A percentile compares a stretch with the other conserved stretches of the same genome.
Conservation (phyloP, 768 basidiomycete species). For the Rhodotorula toruloides region DNA sequence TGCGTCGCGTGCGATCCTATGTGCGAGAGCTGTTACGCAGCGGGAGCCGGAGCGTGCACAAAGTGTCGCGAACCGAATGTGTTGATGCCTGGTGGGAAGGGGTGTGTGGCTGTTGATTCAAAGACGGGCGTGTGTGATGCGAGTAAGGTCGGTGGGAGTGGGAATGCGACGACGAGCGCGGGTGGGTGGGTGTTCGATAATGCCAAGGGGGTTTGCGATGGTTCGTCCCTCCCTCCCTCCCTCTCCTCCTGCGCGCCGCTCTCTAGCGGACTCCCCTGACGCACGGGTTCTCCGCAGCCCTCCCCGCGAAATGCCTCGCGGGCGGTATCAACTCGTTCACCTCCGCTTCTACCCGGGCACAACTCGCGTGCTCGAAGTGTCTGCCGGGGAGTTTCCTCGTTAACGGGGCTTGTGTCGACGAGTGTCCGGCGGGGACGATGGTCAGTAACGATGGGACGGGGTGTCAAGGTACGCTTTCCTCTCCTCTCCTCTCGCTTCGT, state of each 20-base stretch:
- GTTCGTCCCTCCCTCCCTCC: constrained; percentile 51
- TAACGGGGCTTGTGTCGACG: constrained; percentile 62
- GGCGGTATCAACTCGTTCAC: constrained; percentile 71
- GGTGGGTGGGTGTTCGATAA: constrained; percentile 65
- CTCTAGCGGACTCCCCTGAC: too few species aligned
- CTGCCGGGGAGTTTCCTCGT: constrained; percentile 69
- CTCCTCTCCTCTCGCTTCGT: too few species aligned
- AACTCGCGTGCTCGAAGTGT: constrained; percentile 71
- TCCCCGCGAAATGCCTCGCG: constrained; percentile 73
- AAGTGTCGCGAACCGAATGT: constrained; percentile 62
- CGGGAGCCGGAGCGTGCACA: constrained; percentile 65
- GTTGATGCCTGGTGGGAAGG: constrained; percentile 56
- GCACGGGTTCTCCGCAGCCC: constrained; percentile 53
- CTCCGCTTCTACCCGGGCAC: constrained; percentile 59
- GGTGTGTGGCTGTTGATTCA: constrained; percentile 61
- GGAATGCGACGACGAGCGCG: constrained; percentile 17
- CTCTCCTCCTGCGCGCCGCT: neutral
- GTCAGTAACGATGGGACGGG: constrained; percentile 63
- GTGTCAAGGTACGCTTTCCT: constrained; percentile 59
- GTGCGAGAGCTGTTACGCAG: constrained; percentile 60
- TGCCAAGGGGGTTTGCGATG: constrained; percentile 73
- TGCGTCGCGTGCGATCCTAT: constrained; percentile 53
- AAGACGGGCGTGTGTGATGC: constrained; percentile 61
- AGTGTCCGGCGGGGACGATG: constrained; percentile 70
- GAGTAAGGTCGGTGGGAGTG: neutral